Conservation (phyloP, 306 rosid genomes). For the Senna siamea region DNA sequence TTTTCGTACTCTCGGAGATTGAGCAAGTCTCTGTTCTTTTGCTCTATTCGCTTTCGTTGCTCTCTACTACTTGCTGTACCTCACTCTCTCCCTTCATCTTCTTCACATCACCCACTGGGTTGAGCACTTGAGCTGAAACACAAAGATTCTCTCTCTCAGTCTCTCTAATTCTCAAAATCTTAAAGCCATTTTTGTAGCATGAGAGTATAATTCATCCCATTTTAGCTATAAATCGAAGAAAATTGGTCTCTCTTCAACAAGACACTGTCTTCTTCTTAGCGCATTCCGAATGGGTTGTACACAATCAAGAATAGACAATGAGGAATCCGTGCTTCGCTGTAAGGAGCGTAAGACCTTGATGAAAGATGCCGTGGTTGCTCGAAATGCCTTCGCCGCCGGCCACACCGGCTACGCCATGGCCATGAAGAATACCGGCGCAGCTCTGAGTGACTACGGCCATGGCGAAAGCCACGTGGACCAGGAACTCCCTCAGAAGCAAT, state of each 20-base stretch:
- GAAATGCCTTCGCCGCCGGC: conserved; percentile 80
- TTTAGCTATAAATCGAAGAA: background rate
- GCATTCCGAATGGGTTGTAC: conserved; percentile 74
- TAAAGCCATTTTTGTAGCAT: conserved; percentile 22
- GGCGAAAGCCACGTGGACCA: conserved; percentile 59
- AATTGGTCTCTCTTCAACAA: background rate
- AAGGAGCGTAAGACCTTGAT: conserved; percentile 70
- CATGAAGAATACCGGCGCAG: conserved; percentile 81
- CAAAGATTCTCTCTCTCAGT: background rate
- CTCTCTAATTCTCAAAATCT: background rate
- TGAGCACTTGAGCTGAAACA: background rate
- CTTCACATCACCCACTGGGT: background rate
- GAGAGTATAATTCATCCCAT: background rate
- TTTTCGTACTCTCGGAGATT: conserved; percentile 41
- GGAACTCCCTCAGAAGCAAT: conserved; percentile 42
- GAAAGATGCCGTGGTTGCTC: conserved; percentile 73
- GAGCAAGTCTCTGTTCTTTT: conserved; percentile 20
- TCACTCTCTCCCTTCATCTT: conserved; percentile 33
- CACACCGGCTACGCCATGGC: conserved; percentile 74
- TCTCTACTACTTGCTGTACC: conserved; percentile 9
- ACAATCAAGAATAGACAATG: conserved; percentile 81
- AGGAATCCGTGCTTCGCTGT: conserved; percentile 75
- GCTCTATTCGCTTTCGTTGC: conserved; percentile 25
- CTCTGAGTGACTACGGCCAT: conserved; percentile 70
- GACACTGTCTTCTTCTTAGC: background rate